Conservation (phyloP, 2,329 filamentous ascomycete genomes). For the Ophiostoma ips region DNA sequence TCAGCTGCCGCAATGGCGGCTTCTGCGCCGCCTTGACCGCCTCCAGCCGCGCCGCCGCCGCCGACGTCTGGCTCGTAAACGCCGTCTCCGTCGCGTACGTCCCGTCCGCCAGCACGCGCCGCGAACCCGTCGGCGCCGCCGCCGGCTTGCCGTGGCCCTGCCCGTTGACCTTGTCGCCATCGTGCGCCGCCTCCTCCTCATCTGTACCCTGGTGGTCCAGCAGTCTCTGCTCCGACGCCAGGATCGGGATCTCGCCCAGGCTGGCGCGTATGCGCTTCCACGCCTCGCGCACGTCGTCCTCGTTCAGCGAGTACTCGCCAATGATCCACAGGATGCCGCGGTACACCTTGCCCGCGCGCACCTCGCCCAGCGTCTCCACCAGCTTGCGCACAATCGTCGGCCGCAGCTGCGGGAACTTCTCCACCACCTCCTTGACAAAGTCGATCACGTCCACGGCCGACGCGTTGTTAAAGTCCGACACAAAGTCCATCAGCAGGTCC, state of each 20-base stretch:
- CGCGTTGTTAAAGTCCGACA: constrained; percentile 93
- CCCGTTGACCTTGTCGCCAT: constrained; percentile 56
- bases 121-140: constrained; percentile 66
- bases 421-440: constrained; percentile 97
- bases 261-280: constrained; percentile 94
- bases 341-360: constrained; percentile 94
- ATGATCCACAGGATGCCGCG: constrained; percentile 95
- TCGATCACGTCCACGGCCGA: constrained; percentile 96
- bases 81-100: constrained; percentile 97
- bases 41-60: constrained; percentile 79
- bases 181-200: constrained; percentile 43
- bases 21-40: constrained; percentile 96
- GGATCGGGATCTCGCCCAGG: constrained; percentile 89
- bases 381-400: constrained; percentile 77
- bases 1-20: constrained; percentile 83
- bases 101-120: constrained; percentile 87
- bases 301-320: constrained; percentile 89
- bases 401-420: constrained; percentile 87
- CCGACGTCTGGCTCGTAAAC: constrained; percentile 71
- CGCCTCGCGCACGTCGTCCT: constrained; percentile 85
- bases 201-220: constrained; percentile 77
- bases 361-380: constrained; percentile 81
- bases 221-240: constrained; percentile 85
- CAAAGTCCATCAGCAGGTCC: constrained; percentile 96
- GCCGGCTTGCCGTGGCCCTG: constrained; percentile 53